These are phyloP conservation scores for Syncephalastrum contaminatum DNA, from an alignment of 371 early-diverging fungal genomes.

Conservation along the genomic window DNA sequence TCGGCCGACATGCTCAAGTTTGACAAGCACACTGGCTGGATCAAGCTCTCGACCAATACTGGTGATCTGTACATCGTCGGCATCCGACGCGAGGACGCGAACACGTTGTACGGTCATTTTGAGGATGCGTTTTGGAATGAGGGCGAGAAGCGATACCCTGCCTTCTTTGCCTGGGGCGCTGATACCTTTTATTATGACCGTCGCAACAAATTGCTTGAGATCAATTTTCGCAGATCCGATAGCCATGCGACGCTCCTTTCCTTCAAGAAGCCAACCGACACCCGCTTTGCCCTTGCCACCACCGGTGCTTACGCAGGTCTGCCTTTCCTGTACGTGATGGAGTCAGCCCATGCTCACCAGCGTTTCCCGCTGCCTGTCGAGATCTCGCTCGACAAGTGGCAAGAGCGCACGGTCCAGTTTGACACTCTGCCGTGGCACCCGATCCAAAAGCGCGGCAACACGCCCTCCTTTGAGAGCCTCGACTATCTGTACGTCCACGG, in stretches of 20 bases:
- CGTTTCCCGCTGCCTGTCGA: conserved; percentile 19
- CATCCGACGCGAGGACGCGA: conserved; percentile 40
- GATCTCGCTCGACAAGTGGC: conserved; percentile 27
- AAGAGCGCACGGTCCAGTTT: conserved; percentile 32
- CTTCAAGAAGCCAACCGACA: conserved; percentile 17
- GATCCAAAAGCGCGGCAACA: conserved; percentile 23
- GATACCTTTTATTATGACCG: conserved; percentile 39
- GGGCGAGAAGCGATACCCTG: conserved; percentile 23
- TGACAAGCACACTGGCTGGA: conserved; percentile 49
- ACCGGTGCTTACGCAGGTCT: conserved; percentile 20
- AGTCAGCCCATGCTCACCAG: conserved; percentile 19
- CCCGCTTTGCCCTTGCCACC: conserved; percentile 3
- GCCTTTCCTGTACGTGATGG: conserved; percentile 21
- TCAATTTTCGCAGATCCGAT: conserved; percentile 29
- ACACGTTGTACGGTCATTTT: conserved; percentile 59
- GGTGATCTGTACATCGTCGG: conserved; percentile 48
- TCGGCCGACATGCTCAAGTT: conserved; percentile 48
- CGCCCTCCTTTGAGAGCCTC: conserved; percentile 36
- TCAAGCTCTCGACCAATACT: conserved; percentile 30
- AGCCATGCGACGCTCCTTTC: conserved; percentile 28
- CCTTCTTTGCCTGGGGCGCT: conserved; percentile 51
- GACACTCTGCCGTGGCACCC: conserved; percentile 42
- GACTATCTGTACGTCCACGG: conserved; percentile 68
- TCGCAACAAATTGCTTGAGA: conserved; percentile 20
- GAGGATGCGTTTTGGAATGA: conserved; percentile 53